These are phyloP conservation scores for Pseudozyma hubeiensis DNA, from an alignment of 1,284 basidiomycete genomes.

Conservation along the genomic window DNA sequence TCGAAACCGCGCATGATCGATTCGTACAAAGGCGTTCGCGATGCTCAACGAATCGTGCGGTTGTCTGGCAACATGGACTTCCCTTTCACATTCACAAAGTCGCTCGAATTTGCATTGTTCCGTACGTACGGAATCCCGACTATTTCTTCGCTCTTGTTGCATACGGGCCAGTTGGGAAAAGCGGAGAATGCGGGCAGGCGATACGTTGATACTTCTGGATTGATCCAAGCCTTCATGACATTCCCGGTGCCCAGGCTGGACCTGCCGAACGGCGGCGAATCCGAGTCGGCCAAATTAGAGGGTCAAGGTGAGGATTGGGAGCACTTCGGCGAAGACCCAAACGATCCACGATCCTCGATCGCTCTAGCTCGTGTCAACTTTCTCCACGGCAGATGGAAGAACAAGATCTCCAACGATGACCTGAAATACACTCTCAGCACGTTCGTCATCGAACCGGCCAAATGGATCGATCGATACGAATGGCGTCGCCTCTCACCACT, in stretches of 20 bases:
- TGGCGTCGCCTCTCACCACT: slow-evolving; percentile 26
- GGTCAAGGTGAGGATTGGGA: slow-evolving; percentile 19
- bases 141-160: slow-evolving; percentile 42
- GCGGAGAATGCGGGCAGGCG: slow-evolving; percentile 36
- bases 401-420: slow-evolving; percentile 52
- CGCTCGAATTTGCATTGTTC: slow-evolving; percentile 49
- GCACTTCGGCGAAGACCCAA: slow-evolving; percentile 24
- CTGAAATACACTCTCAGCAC: slow-evolving; percentile 48
- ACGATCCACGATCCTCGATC: slow-evolving; percentile 46
- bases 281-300: neutral
- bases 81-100: slow-evolving; percentile 29
- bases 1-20: slow-evolving; percentile 46
- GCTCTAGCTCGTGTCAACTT: slow-evolving; percentile 48
- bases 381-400: slow-evolving; percentile 37
- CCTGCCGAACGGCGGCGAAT: slow-evolving; percentile 69
- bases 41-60: slow-evolving; percentile 42
- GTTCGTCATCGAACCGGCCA: slow-evolving; percentile 42
- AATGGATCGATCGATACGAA: slow-evolving; percentile 45
- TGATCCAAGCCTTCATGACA: slow-evolving; percentile 64
- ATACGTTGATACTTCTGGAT: slow-evolving; percentile 46
- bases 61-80: slow-evolving; percentile 22
- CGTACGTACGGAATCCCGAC: slow-evolving; percentile 50
- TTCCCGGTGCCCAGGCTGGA: slow-evolving; percentile 79
- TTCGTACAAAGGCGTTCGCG: slow-evolving; percentile 37
- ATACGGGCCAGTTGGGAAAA: slow-evolving; percentile 42